These are phyloP conservation scores for Prunus armeniaca DNA, from an alignment of 306 rosid genomes.

Conservation along the genomic window DNA sequence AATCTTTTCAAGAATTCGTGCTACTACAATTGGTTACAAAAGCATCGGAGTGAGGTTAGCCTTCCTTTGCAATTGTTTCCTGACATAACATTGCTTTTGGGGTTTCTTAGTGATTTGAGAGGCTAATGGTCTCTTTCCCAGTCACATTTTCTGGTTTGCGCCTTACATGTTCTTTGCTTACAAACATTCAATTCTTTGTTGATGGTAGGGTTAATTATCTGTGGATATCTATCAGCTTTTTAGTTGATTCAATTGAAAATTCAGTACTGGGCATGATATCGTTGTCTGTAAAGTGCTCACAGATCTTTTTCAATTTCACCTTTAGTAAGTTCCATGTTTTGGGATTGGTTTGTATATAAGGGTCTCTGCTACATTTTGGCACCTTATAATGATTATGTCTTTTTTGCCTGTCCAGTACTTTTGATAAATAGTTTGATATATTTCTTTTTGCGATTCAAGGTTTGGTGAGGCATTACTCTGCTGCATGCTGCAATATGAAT, in stretches of 20 bases:
- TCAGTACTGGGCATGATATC: background rate
- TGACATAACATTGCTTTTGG: background rate
- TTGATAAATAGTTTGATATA: background rate
- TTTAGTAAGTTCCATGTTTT: background rate
- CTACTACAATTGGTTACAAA: constrained; percentile 66
- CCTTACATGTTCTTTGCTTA: background rate
- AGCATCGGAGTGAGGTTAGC: constrained; percentile 73
- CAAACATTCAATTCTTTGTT: background rate
- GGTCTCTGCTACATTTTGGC: background rate
- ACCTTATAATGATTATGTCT: too few relatives aligned
- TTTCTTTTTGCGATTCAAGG: background rate
- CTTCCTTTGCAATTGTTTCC: constrained; percentile 4
- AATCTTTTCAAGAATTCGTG: constrained; percentile 75
- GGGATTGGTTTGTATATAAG: background rate
- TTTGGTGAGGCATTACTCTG: background rate
- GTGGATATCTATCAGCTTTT: background rate
- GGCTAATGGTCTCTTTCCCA: background rate
- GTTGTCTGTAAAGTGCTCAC: background rate
- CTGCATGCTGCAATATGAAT: background rate
- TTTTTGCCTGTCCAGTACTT: background rate
- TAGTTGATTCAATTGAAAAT: background rate
- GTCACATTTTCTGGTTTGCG: background rate
- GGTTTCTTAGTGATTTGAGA: background rate
- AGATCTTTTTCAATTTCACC: background rate
- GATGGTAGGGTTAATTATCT: background rate